A percentile compares a stretch with the other conserved stretches of the same genome.
These are phyloP conservation scores for Lactarius evosmus DNA, from an alignment of 768 basidiomycete genomes.

Conservation along the genomic window DNA sequence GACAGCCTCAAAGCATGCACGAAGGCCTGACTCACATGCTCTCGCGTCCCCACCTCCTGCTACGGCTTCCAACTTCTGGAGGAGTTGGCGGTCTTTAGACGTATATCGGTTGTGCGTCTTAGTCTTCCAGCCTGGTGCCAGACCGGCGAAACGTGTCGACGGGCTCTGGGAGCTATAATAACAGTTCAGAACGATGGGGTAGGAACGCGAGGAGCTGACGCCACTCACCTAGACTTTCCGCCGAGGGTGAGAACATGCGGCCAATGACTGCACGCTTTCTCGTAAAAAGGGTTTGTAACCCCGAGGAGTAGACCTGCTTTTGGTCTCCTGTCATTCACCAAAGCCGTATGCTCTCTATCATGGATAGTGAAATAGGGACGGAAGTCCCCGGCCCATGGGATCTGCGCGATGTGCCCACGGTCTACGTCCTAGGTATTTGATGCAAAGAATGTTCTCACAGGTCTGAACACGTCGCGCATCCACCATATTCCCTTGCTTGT, in stretches of 20 bases:
- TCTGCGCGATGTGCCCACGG: conserved; percentile 40
- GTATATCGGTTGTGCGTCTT: conserved; percentile 79
- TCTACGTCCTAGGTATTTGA: not conserved
- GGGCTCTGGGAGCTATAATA: not conserved
- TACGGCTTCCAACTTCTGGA: conserved; percentile 66
- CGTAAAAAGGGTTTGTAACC: conserved; percentile 87
- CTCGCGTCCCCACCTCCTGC: conserved; percentile 46
- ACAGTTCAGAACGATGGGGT: not conserved
- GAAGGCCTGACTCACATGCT: conserved; percentile 46
- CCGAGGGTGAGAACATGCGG: conserved; percentile 71
- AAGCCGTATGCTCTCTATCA: conserved; percentile 70
- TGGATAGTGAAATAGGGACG: conserved; percentile 97
- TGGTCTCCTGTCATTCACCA: conserved; percentile 83
- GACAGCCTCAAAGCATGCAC: conserved; percentile 11
- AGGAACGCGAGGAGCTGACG: conserved; percentile 8
- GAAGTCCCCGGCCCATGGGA: conserved; percentile 80
- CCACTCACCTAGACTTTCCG: conserved; percentile 50
- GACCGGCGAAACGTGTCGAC: conserved; percentile 40
- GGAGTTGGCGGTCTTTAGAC: conserved; percentile 73
- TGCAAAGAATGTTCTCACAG: conserved; percentile 45
- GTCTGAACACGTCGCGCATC: conserved; percentile 82
- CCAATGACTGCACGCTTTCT: conserved; percentile 78
- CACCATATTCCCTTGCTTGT: conserved; percentile 92
- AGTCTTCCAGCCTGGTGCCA: conserved; percentile 71
- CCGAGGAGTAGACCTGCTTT: conserved; percentile 74